A percentile compares a stretch with the other conserved stretches of the same genome.
These are phyloP conservation scores for Bryoglossum gracile DNA, from an alignment of 495 filamentous ascomycete species.

Conservation along the genomic window DNA sequence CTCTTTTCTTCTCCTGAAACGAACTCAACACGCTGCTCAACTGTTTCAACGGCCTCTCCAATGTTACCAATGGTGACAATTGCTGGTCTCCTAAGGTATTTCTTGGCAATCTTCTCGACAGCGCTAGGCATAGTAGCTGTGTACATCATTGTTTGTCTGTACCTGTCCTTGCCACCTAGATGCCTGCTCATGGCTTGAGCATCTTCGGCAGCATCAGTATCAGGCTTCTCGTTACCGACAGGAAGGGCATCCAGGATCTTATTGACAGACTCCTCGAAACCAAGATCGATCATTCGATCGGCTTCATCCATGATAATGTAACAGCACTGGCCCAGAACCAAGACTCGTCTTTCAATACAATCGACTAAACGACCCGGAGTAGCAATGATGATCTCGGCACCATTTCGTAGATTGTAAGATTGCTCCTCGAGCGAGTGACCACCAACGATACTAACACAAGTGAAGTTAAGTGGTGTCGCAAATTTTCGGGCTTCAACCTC, in stretches of 20 bases:
- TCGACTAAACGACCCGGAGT: slow-evolving; percentile 96
- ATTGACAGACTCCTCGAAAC: slow-evolving; percentile 96
- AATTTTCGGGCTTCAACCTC: slow-evolving; percentile 94
- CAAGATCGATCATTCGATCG: slow-evolving; percentile 98
- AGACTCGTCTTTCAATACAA: slow-evolving; percentile 86
- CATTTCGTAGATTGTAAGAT: slow-evolving; percentile 84
- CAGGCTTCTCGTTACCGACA: slow-evolving; percentile 91
- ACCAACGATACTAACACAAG: slow-evolving; percentile 93
- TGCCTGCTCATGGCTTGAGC: slow-evolving; percentile 75
- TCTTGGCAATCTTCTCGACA: slow-evolving; percentile 91
- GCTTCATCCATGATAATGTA: slow-evolving; percentile 98
- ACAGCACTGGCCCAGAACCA: slow-evolving; percentile 92
- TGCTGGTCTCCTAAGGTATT: slow-evolving; percentile 89
- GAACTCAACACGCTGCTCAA: slow-evolving; percentile 96
- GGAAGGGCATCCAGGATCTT: slow-evolving; percentile 98
- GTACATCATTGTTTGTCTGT: slow-evolving; percentile 99
- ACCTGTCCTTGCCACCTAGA: slow-evolving; percentile 75
- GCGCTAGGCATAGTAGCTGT: slow-evolving; percentile 95
- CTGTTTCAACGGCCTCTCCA: slow-evolving; percentile 96
- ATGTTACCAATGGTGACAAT: slow-evolving; percentile 93
- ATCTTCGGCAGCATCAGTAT: slow-evolving; percentile 90
- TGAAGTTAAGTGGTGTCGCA: slow-evolving; percentile 84
- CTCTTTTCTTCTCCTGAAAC: slow-evolving; percentile 89
- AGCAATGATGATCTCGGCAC: slow-evolving; percentile 97
- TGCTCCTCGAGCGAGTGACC: slow-evolving; percentile 95